Conservation (phyloP, 2,329 filamentous ascomycete genomes). For the Aspergillus ochraceus region DNA sequence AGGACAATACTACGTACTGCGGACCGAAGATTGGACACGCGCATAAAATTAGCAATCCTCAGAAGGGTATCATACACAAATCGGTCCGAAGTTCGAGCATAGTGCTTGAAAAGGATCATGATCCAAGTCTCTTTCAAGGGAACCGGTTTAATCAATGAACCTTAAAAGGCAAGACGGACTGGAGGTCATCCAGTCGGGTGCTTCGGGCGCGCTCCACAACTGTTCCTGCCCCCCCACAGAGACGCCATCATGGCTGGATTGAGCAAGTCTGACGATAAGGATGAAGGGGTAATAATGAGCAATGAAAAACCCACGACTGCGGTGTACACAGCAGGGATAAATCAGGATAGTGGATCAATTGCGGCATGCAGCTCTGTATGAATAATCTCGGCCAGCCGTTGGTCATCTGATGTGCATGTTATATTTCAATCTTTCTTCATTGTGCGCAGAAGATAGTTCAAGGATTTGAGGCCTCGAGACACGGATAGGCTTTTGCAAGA, state of each 20-base stretch:
- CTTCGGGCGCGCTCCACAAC: neutral
- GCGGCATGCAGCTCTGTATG: neutral
- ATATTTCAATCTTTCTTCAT: neutral
- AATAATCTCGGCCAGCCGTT: neutral
- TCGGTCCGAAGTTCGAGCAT: neutral
- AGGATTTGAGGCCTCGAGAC: too few relatives aligned
- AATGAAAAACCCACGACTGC: neutral
- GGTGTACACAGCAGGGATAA: neutral
- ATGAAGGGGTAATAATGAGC: neutral
- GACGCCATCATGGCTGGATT: neutral
- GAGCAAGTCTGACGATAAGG: neutral
- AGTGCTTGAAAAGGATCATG: neutral
- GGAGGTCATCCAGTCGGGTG: neutral
- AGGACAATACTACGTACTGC: too few relatives aligned
- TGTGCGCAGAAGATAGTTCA: too few relatives aligned
- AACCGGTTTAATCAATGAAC: neutral
- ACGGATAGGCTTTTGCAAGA: too few relatives aligned
- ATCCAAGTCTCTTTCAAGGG: neutral
- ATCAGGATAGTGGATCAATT: neutral
- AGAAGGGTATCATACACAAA: neutral
- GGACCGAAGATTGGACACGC: too few relatives aligned
- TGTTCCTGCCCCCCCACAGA: neutral
- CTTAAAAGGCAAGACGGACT: neutral
- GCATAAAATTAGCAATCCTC: neutral
- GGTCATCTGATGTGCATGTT: neutral